Evolutionary conservation across 495 filamentous ascomycete genomes (phyloP).

Genomic region (Saxispiralis lemnorum): DNA sequence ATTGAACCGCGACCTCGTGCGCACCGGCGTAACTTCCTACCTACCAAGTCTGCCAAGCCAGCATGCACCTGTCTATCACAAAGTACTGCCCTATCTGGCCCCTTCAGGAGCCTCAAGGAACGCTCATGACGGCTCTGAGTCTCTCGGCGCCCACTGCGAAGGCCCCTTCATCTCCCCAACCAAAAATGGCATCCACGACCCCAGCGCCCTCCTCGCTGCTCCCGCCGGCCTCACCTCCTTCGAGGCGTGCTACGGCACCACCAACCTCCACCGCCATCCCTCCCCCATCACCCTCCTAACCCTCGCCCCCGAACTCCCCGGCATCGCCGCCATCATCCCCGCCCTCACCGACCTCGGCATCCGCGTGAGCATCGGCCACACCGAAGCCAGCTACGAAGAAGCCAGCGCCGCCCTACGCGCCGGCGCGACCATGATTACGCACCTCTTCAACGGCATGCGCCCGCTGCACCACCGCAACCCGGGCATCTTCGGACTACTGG

Average conservation of each 20-base stretch:
- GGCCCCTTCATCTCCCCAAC: conserved; percentile 60
- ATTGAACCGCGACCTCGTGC: conserved; percentile 49
- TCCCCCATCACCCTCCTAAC: conserved; percentile 56
- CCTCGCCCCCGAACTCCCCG: conserved; percentile 56
- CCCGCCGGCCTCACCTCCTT: conserved; percentile 37
- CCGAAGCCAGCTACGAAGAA: conserved; percentile 59
- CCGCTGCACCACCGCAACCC: conserved; percentile 73
- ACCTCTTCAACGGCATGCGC: conserved; percentile 81
- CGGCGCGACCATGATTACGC: conserved; percentile 71
- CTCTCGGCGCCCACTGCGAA: conserved; percentile 69
- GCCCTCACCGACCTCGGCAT: conserved; percentile 42
- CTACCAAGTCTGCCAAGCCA: conserved; percentile 63
- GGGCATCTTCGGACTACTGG: conserved; percentile 62
- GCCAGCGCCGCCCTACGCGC: conserved; percentile 45
- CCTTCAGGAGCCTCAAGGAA: conserved; percentile 40
- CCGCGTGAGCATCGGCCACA: conserved; percentile 63
- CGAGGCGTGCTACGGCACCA: conserved; percentile 47
- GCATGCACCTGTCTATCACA: conserved; percentile 47
- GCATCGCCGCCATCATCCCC: conserved; percentile 43
- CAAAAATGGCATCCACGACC: conserved; percentile 58
- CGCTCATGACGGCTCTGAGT: conserved; percentile 51
- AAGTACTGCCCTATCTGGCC: conserved; percentile 52
- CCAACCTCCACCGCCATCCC: conserved; percentile 31
- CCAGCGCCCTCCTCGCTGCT: conserved; percentile 40
- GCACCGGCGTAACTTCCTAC: conserved; percentile 71